phyloP scores from a whole-genome alignment of 306 rosid genomes.

The Gastrolobium villosum region DNA sequence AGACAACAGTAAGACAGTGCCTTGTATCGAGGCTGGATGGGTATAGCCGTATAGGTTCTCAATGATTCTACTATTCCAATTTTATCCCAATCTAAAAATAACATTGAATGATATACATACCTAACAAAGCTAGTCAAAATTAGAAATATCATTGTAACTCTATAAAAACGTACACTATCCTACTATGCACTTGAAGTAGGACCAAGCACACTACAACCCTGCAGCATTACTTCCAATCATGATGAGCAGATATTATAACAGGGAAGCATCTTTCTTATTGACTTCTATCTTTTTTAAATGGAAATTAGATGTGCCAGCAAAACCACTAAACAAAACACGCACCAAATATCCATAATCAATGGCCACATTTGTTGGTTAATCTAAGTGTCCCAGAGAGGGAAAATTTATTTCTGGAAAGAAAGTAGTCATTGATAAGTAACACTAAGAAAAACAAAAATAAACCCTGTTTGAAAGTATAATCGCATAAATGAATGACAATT shows the following conservation, averaged over 20 bases:
- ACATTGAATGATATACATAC: slow-evolving; percentile 7
- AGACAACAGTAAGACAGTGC: neutral
- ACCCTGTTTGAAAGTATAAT: neutral
- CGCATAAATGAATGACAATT: neutral
- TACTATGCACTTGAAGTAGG: neutral
- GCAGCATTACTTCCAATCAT: slow-evolving; percentile 8
- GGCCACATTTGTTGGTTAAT: neutral
- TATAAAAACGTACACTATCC: neutral
- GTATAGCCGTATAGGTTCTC: neutral
- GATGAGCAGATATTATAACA: neutral
- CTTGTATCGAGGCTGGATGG: neutral
- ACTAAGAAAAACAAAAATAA: neutral
- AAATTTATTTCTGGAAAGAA: neutral
- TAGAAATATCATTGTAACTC: neutral
- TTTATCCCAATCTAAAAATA: slow-evolving; percentile 11
- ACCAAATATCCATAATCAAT: slow-evolving; percentile 10
- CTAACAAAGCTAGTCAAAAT: neutral
- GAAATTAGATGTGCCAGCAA: neutral
- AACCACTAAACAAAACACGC: slow-evolving; percentile 1
- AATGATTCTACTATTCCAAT: neutral
- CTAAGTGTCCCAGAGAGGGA: neutral
- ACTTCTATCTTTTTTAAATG: neutral
- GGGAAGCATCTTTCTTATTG: neutral
- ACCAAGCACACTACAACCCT: neutral
- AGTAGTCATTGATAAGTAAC: neutral